Conservation (phyloP, 345 rosid species). For the Erodium maritimum region DNA sequence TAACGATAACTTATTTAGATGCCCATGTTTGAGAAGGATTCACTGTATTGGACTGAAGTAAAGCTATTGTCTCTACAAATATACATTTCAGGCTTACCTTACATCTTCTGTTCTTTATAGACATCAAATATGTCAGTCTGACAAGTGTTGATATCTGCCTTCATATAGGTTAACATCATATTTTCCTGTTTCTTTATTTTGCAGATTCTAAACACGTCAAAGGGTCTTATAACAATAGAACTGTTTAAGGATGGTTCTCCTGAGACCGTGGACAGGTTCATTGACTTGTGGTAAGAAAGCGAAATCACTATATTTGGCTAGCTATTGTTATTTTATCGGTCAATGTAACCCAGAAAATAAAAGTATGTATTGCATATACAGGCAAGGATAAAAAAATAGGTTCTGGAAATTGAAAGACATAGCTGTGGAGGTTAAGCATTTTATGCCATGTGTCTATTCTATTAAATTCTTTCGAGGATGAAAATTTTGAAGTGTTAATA, state of each 20-base stretch:
- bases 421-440: background rate
- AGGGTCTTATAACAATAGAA: slow-evolving; percentile 57
- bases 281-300: slow-evolving; percentile 44
- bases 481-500: background rate
- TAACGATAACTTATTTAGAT: background rate
- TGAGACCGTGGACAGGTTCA: slow-evolving; percentile 63
- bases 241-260: slow-evolving; percentile 66
- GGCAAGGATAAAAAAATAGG: background rate
- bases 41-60: background rate
- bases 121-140: background rate
- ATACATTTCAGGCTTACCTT: background rate
- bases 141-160: background rate
- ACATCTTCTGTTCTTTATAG: background rate
- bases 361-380: background rate
- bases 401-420: background rate
- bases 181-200: slow-evolving; percentile 8
- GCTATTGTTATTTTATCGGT: background rate
- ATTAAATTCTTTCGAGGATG: background rate
- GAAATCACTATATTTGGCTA: background rate
- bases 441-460: background rate
- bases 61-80: background rate
- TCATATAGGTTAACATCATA: background rate
- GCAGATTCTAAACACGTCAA: slow-evolving; percentile 68
- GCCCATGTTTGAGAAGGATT: background rate
- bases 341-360: background rate